A percentile compares a stretch with the other conserved stretches of the same genome.
Evolutionary conservation across 2,329 filamentous ascomycete genomes (phyloP).

Genomic region (Alternaria atra): DNA sequence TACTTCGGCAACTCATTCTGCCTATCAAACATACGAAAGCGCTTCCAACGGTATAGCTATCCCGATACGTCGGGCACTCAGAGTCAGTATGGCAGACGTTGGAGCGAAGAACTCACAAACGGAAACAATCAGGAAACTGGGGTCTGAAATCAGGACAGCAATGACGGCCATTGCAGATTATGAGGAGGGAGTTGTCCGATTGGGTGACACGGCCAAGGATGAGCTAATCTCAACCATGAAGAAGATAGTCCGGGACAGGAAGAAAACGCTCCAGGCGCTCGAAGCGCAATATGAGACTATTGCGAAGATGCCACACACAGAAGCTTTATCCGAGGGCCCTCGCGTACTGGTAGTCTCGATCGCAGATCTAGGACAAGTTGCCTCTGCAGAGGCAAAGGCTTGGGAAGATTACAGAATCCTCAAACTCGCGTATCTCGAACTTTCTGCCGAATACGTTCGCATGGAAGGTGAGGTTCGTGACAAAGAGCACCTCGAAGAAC

Average conservation of each 20-base stretch:
- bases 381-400: neutral
- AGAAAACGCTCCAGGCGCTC: neutral
- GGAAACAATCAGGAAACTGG: neutral
- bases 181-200: neutral
- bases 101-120: neutral
- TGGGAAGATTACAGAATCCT: neutral
- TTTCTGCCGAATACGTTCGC: neutral
- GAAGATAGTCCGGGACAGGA: accelerated
- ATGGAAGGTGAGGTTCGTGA: neutral
- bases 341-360: neutral
- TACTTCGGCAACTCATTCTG: neutral
- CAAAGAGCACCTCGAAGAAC: neutral
- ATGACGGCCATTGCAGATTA: neutral
- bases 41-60: accelerated
- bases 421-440: neutral
- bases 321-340: too few species aligned
- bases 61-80: neutral
- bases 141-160: accelerated
- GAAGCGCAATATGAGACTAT: too few species aligned
- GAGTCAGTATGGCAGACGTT: neutral
- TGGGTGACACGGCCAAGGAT: neutral
- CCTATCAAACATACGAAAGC: neutral
- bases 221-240: neutral
- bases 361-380: neutral
- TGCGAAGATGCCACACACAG: accelerated